These are phyloP conservation scores for Talaromyces verruculosus DNA, from an alignment of 2,329 filamentous ascomycete genomes.

Conservation along the genomic window DNA sequence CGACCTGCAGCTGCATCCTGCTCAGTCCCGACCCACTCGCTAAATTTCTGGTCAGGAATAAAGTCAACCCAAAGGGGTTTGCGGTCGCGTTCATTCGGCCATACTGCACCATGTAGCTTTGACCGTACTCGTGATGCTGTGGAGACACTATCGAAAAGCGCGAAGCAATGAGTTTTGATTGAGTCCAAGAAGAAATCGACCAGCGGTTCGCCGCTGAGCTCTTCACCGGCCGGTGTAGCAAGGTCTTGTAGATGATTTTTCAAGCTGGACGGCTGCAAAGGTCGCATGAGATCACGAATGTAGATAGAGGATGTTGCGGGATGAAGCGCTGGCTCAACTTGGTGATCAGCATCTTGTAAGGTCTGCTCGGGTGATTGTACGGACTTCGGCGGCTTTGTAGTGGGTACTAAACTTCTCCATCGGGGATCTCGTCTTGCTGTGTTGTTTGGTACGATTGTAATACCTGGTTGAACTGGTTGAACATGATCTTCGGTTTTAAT, in stretches of 20 bases:
- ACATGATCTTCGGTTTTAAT: background rate
- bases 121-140: conserved; percentile 76
- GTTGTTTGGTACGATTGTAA: background rate
- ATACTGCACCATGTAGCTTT: conserved; percentile 73
- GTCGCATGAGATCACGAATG: conserved; percentile 86
- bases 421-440: conserved; percentile 42
- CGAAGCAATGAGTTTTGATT: conserved; percentile 86
- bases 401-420: conserved; percentile 51
- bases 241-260: conserved; percentile 68
- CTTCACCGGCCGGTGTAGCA: conserved; percentile 58
- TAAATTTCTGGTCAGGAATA: conserved; percentile 71
- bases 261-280: conserved; percentile 68
- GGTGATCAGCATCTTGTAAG: conserved; percentile 39
- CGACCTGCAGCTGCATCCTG: conserved; percentile 49
- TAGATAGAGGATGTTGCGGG: conserved; percentile 76
- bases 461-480: background rate
- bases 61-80: conserved; percentile 89
- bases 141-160: conserved; percentile 65
- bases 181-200: conserved; percentile 74
- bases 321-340: conserved; percentile 62
- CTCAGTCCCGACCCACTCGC: conserved; percentile 72
- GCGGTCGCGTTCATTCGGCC: conserved; percentile 82
- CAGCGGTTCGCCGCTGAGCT: conserved; percentile 58
- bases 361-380: conserved; percentile 31
- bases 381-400: conserved; percentile 29